Evolutionary conservation across 1,284 basidiomycete genomes (phyloP).

Genomic region (Takashimella koratensis): DNA sequence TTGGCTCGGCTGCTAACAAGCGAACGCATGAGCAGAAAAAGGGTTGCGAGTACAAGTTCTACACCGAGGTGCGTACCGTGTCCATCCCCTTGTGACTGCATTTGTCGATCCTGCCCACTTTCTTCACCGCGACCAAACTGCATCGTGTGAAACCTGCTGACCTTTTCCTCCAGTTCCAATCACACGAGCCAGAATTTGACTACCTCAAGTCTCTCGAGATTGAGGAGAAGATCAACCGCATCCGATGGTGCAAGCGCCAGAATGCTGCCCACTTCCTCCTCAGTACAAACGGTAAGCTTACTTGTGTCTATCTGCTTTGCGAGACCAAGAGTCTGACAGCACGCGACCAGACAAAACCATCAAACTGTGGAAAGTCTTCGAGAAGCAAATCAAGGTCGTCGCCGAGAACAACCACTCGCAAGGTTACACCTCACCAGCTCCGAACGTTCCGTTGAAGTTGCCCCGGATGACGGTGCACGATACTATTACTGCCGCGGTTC

Average conservation of each 20-base stretch:
- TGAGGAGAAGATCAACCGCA: conserved; percentile 99
- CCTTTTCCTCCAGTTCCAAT: conserved; percentile 64
- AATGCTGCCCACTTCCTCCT: conserved; percentile 96
- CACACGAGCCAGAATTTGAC: conserved; percentile 99
- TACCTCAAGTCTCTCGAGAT: conserved; percentile 99
- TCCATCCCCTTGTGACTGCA: too few species aligned
- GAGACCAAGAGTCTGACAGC: neutral
- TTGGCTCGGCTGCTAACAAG: neutral
- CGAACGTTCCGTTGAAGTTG: conserved; percentile 57
- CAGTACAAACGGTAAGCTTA: conserved; percentile 81
- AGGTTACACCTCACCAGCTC: conserved; percentile 59
- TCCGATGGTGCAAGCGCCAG: conserved; percentile 99
- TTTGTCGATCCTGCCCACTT: too few species aligned
- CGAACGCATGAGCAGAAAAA: conserved; percentile 78
- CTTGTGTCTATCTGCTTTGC: neutral
- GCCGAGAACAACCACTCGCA: conserved; percentile 93
- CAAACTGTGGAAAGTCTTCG: conserved; percentile 99
- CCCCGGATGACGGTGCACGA: conserved; percentile 92
- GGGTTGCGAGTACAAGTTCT: conserved; percentile 99
- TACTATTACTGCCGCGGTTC: conserved; percentile 97
- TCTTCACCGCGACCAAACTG: too few species aligned
- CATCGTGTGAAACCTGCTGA: too few species aligned
- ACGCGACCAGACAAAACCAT: conserved; percentile 87
- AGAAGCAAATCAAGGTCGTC: conserved; percentile 93
- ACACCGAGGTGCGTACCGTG: conserved; percentile 69